Evolutionary conservation across 768 basidiomycete genomes (phyloP), one percentile per base, ranked within the genome.

Genomic region (Boletus vinaceobasis): DNA sequence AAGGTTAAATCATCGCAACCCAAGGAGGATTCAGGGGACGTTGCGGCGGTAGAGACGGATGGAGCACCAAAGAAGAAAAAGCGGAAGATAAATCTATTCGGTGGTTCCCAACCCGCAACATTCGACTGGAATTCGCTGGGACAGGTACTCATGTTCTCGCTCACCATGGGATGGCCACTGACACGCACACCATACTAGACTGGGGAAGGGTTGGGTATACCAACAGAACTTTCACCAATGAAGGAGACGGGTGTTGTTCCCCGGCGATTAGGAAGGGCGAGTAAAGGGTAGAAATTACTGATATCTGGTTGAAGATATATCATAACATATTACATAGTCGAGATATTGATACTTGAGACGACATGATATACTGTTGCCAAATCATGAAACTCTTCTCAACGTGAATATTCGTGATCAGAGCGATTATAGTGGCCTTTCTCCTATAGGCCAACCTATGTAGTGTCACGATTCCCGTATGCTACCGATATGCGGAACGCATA

Each of bases 341-440:
- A 44, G 21, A 36, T 26, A 26, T 39, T 40, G 21, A 36, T 26
- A 26, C 35, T 40, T 23, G 40, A 35, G 17, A 43, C 10, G 2
- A 11, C 37, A 32, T 23, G 9, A 26, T 15, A 42, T 33, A 13
- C 26, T 88, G 78, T 88, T 55, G 86, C 88, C 88, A 71, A 81
- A 75, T 75, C 85, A 90, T 90, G 88, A 91, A 91, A 90, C 88
- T 87, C 87, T 80, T 80, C 74, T 82, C 84, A 63, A 80, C 86
- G 85, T 90, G 74, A 59, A 66, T 67, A 52, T 74, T 68, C 76
- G 87, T 79, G 84, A 84, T 84, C 70, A 76, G 86, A 90, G 88
- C 82, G 88, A 90, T 91, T 90, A 90, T 82, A 69, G 77, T 78
- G 88, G 88, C 84, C 71, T 43, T 74, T 72, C 56, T 48, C 47